A percentile compares a stretch with the other conserved stretches of the same genome.
Conservation (phyloP, 805 yeast genomes). For the Cyberlindnera bimundalis region DNA sequence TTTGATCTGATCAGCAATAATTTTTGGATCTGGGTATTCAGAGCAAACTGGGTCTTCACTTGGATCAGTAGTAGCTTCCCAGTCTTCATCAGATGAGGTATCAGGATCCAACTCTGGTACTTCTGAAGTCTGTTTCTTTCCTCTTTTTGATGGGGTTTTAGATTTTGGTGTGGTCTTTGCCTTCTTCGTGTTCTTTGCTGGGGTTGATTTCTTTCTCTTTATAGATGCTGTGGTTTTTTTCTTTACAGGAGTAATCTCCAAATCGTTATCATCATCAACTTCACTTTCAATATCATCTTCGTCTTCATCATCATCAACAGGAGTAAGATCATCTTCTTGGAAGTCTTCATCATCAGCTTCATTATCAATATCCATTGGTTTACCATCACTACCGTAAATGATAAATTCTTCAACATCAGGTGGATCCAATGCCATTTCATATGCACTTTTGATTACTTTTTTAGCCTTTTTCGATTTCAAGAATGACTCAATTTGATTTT, state of each 20-base stretch:
- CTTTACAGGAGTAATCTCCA: slow-evolving; percentile 14
- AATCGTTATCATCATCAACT: slow-evolving; percentile 18
- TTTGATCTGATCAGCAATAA: slow-evolving; percentile 14
- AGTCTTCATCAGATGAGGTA: slow-evolving; percentile 27
- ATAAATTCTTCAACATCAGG: slow-evolving; percentile 45
- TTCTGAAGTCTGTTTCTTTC: slow-evolving; percentile 3
- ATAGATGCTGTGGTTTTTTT: slow-evolving; percentile 9
- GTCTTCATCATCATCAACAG: slow-evolving; percentile 29
- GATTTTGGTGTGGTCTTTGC: slow-evolving; percentile 14
- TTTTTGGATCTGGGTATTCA: slow-evolving; percentile 19
- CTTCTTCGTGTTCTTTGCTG: slow-evolving; percentile 14
- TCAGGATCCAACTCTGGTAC: slow-evolving; percentile 21
- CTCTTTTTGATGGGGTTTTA: slow-evolving; percentile 8
- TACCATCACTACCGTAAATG: slow-evolving; percentile 39
- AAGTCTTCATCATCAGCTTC: slow-evolving; percentile 33
- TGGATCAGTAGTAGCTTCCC: slow-evolving; percentile 23
- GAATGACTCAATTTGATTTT: slow-evolving; percentile 40
- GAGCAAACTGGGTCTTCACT: slow-evolving; percentile 19
- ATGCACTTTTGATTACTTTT: slow-evolving; percentile 47
- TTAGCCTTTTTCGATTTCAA: slow-evolving; percentile 38
- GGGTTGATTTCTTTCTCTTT: slow-evolving; percentile 17
- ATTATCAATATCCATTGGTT: slow-evolving; percentile 32
- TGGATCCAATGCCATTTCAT: slow-evolving; percentile 51
- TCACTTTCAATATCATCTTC: slow-evolving; percentile 28
- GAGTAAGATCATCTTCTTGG: slow-evolving; percentile 17